These are phyloP conservation scores for Sporothrix brasiliensis DNA, from an alignment of 2,329 filamentous ascomycete genomes.

Conservation along the genomic window DNA sequence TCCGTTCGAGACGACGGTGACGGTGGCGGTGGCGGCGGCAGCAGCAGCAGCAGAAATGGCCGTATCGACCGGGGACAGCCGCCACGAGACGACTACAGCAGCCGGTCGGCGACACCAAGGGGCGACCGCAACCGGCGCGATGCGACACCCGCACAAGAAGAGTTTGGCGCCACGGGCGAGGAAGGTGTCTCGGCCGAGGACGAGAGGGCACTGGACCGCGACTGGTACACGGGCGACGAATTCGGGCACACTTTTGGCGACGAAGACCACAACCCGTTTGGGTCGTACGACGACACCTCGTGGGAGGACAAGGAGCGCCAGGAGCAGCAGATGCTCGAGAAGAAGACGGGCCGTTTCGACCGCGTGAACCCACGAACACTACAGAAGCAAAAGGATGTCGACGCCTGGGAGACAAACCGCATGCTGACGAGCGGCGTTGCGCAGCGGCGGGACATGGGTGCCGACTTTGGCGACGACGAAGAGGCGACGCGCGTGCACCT, in stretches of 20 bases:
- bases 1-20: conserved; percentile 56
- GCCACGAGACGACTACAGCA: conserved; percentile 42
- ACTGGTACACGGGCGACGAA: conserved; percentile 92
- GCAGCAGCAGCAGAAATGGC: background rate
- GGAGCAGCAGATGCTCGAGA: conserved; percentile 75
- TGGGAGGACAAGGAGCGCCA: conserved; percentile 70
- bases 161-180: conserved; percentile 63
- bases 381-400: conserved; percentile 90
- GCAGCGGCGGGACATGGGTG: conserved; percentile 78
- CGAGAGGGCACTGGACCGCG: conserved; percentile 75
- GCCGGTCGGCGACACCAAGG: conserved; percentile 36
- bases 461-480: conserved; percentile 86
- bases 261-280: conserved; percentile 90
- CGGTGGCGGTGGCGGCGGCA: conserved; percentile 57
- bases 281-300: conserved; percentile 71
- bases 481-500: conserved; percentile 88
- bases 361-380: conserved; percentile 72
- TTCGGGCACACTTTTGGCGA: conserved; percentile 82
- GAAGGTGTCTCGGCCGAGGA: conserved; percentile 67
- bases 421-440: conserved; percentile 97
- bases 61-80: conserved; percentile 51
- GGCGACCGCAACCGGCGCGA: conserved; percentile 30
- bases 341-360: conserved; percentile 70
- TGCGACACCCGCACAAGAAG: conserved; percentile 54
- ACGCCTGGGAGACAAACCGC: conserved; percentile 98